A percentile compares a stretch with the other conserved stretches of the same genome.
phyloP scores from a whole-genome alignment of 2,329 filamentous ascomycete species.

The Epichloe festucae region DNA sequence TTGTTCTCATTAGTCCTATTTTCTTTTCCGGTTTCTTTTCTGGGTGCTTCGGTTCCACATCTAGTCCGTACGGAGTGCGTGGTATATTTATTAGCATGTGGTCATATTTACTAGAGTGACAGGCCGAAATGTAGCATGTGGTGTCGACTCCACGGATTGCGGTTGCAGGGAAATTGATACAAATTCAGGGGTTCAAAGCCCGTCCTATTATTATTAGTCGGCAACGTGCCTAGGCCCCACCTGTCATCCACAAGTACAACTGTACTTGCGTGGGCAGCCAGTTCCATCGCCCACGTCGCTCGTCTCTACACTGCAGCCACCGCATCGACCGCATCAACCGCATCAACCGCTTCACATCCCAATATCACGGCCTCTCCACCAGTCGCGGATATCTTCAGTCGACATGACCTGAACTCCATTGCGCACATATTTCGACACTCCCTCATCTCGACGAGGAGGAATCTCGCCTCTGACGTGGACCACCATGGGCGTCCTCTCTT shows the following conservation, averaged over 20 bases:
- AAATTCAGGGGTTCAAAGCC: not conserved
- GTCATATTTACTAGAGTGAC: too few species aligned
- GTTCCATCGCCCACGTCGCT: not conserved
- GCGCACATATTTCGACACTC: not conserved
- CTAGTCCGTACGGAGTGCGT: too few species aligned
- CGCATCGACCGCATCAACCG: not conserved
- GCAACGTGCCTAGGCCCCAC: not conserved
- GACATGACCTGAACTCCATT: not conserved
- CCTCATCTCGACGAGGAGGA: not conserved
- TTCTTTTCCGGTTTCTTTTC: not conserved
- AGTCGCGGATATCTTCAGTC: not conserved
- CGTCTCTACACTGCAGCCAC: not conserved
- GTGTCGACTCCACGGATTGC: too few species aligned
- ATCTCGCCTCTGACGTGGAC: not conserved
- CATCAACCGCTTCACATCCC: not conserved
- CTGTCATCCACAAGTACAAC: not conserved
- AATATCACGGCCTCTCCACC: too few species aligned
- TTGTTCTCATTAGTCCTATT: not conserved
- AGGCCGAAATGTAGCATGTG: too few species aligned
- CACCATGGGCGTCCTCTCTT: slow-evolving; percentile 31
- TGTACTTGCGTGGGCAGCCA: too few species aligned
- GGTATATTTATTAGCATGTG: too few species aligned
- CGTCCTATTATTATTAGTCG: not conserved
- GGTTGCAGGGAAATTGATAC: too few species aligned
- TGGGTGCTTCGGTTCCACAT: too few species aligned